Conservation (phyloP, 2,329 filamentous ascomycete genomes). For the Berkeleyomyces basicola region DNA sequence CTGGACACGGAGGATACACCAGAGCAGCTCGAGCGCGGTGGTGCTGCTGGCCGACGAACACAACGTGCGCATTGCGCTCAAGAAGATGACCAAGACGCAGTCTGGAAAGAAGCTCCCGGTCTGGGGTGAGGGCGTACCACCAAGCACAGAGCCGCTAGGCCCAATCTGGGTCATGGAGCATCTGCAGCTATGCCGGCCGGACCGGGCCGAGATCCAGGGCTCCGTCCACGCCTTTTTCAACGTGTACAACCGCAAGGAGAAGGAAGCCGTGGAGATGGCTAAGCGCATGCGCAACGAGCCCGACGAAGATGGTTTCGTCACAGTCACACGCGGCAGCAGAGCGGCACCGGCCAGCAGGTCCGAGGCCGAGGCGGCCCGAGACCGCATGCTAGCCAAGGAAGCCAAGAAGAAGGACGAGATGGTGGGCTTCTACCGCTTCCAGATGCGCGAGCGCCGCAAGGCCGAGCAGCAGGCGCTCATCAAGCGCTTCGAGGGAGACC, state of each 20-base stretch:
- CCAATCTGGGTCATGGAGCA: constrained; percentile 44
- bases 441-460: constrained; percentile 64
- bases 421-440: constrained; percentile 71
- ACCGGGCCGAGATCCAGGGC: constrained; percentile 45
- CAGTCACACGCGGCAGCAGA: constrained; percentile 65
- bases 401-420: constrained; percentile 45
- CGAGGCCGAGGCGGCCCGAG: constrained; percentile 45
- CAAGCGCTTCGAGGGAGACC: constrained; percentile 59
- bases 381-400: constrained; percentile 45
- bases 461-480: constrained; percentile 51
- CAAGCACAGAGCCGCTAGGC: constrained; percentile 34
- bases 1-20: constrained; percentile 56
- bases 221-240: constrained; percentile 76
- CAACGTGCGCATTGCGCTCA: constrained; percentile 60
- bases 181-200: constrained; percentile 54
- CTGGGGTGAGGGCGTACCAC: constrained; percentile 51
- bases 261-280: constrained; percentile 42
- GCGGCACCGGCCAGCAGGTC: constrained; percentile 57
- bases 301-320: constrained; percentile 91
- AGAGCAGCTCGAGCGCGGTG: constrained; percentile 63
- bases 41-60: constrained; percentile 70
- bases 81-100: constrained; percentile 48
- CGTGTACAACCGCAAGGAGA: constrained; percentile 57
- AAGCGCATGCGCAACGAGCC: constrained; percentile 58
- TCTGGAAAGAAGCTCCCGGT: constrained; percentile 40